A percentile compares a stretch with the other conserved stretches of the same genome.
phyloP scores from a whole-genome alignment of 2,329 filamentous ascomycete genomes.

The Cadophora sp. region DNA sequence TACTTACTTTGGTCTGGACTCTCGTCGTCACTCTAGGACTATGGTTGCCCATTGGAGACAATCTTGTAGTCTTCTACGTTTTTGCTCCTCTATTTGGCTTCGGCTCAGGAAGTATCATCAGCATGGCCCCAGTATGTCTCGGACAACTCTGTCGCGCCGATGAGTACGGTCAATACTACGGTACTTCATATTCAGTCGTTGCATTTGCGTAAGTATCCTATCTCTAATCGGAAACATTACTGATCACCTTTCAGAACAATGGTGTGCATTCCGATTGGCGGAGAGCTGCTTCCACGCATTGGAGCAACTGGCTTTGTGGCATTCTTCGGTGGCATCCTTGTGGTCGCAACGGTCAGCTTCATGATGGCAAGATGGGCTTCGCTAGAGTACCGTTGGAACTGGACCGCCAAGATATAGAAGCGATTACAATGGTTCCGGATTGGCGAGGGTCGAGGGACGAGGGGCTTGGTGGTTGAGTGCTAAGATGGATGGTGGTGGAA shows the following conservation, averaged over 20 bases:
- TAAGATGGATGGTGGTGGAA: too few species aligned
- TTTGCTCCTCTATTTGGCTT: slow-evolving; percentile 43
- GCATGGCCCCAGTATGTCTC: slow-evolving; percentile 41
- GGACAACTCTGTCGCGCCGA: slow-evolving; percentile 41
- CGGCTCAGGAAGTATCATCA: slow-evolving; percentile 41
- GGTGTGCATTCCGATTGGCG: slow-evolving; percentile 41
- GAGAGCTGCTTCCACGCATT: slow-evolving; percentile 35
- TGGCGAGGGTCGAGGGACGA: too few species aligned
- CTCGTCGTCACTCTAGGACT: slow-evolving; percentile 34
- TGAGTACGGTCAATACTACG: slow-evolving; percentile 42
- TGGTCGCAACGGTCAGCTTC: slow-evolving; percentile 36
- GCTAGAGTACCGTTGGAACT: slow-evolving; percentile 40
- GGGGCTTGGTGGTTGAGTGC: not conserved
- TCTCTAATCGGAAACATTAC: not conserved
- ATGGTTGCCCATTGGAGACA: slow-evolving; percentile 37
- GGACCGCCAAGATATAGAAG: slow-evolving; percentile 37
- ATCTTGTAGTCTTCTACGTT: slow-evolving; percentile 39
- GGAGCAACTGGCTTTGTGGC: slow-evolving; percentile 37
- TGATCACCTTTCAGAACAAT: slow-evolving; percentile 31
- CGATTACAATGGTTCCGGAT: not conserved
- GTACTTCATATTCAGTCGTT: slow-evolving; percentile 40
- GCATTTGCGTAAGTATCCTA: slow-evolving; percentile 42
- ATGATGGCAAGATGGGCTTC: slow-evolving; percentile 42
- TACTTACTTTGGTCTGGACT: slow-evolving; percentile 36
- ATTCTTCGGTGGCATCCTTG: slow-evolving; percentile 40